A percentile compares a stretch with the other conserved stretches of the same genome.
These are phyloP conservation scores for Candida ponderosae DNA, from an alignment of 805 yeast genomes.

Conservation along the genomic window DNA sequence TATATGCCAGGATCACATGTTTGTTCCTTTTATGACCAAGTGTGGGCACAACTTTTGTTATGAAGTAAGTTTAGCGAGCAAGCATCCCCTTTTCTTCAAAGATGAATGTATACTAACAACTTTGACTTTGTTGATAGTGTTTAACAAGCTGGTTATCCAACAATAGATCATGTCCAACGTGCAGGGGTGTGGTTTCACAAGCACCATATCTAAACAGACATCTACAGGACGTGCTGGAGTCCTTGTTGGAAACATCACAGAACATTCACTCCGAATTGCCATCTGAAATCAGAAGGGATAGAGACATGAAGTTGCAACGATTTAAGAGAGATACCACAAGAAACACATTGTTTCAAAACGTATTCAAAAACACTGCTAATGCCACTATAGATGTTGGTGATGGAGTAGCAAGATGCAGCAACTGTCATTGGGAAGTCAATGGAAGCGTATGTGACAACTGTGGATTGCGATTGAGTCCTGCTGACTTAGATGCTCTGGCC, in stretches of 20 bases:
- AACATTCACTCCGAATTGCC: constrained; percentile 12
- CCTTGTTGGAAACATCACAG: constrained; percentile 31
- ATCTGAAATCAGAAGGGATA: constrained; percentile 3
- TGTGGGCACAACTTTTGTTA: constrained; percentile 80
- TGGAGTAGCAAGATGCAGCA: constrained; percentile 67
- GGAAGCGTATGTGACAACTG: constrained; percentile 65
- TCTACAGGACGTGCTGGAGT: constrained; percentile 37
- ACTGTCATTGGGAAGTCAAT: constrained; percentile 75
- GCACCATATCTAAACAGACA: constrained; percentile 48
- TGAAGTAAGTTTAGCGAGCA: constrained; percentile 18
- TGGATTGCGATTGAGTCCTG: constrained; percentile 38
- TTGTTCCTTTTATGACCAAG: constrained; percentile 49
- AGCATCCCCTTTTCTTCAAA: no score
- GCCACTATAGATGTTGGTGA: constrained; percentile 56
- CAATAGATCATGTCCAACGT: constrained; percentile 60
- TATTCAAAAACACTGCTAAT: constrained; percentile 39
- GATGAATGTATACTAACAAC: not conserved
- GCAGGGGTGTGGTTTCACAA: constrained; percentile 40
- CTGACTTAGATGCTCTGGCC: not conserved
- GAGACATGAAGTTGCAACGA: constrained; percentile 22
- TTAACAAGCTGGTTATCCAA: constrained; percentile 53
- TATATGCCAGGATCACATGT: constrained; percentile 64
- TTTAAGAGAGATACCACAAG: constrained; percentile 33
- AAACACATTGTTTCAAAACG: constrained; percentile 36
- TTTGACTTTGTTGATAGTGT: constrained; percentile 24